phyloP scores from a whole-genome alignment of 768 basidiomycete species.

The Phylloporus arenicola region DNA sequence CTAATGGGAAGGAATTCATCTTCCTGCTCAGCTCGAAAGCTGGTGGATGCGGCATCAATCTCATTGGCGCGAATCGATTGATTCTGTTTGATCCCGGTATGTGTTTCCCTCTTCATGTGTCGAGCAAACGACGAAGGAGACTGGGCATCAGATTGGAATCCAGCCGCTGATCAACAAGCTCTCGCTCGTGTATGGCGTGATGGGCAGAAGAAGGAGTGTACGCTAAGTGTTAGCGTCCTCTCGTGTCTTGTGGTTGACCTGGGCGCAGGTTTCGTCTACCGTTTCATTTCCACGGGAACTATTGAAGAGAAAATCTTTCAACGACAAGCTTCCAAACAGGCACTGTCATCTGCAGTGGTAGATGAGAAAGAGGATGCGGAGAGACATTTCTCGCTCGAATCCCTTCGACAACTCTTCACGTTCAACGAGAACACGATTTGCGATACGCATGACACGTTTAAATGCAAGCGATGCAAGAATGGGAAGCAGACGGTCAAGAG shows the following conservation, averaged over 20 bases:
- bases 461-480: conserved; percentile 86
- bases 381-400: conserved; percentile 88
- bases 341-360: conserved; percentile 95
- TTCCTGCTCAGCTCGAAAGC: conserved; percentile 95
- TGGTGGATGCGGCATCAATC: conserved; percentile 94
- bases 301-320: conserved; percentile 99
- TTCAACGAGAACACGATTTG: conserved; percentile 84
- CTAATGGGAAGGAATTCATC: conserved; percentile 87
- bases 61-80: conserved; percentile 93
- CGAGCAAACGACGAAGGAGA: background rate
- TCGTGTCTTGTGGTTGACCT: background rate
- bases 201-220: conserved; percentile 99
- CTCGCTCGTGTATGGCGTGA: conserved; percentile 99
- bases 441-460: conserved; percentile 98
- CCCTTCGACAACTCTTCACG: conserved; percentile 83
- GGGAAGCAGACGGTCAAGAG: conserved; percentile 81
- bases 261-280: conserved; percentile 85
- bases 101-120: conserved; percentile 6
- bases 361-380: conserved; percentile 96
- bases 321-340: conserved; percentile 92
- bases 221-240: conserved; percentile 22
- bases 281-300: conserved; percentile 94
- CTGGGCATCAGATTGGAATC: conserved; percentile 81
- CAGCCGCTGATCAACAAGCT: conserved; percentile 97
- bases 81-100: conserved; percentile 91